A percentile compares a stretch with the other conserved stretches of the same genome.
phyloP scores from a whole-genome alignment of 805 yeast genomes.

The Metschnikowia amazonensis region DNA sequence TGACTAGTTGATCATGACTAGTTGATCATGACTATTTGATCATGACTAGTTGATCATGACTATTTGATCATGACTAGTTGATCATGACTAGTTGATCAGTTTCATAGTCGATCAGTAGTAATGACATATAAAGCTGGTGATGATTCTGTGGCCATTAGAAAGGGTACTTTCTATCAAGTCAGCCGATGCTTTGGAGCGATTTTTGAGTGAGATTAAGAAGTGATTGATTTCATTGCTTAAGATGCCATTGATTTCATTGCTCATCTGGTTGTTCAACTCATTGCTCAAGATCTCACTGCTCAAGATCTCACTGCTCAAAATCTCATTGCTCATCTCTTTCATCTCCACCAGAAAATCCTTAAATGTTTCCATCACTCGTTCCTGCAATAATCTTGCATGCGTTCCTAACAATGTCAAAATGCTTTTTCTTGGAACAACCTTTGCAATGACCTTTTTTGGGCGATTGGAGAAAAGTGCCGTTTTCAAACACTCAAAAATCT shows the following conservation, averaged over 20 bases:
- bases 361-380: background rate
- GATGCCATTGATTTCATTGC: too few relatives aligned
- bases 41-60: conserved; percentile 37
- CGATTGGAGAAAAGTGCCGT: background rate
- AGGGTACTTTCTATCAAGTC: conserved; percentile 3
- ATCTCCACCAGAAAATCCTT: background rate
- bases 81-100: too few relatives aligned
- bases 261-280: too few relatives aligned
- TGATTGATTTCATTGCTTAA: too few relatives aligned
- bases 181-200: background rate
- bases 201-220: background rate
- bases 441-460: background rate
- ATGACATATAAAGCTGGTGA: background rate
- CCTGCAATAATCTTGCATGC: background rate
- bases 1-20: conserved; percentile 44
- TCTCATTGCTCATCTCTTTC: too few relatives aligned
- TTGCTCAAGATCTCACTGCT: too few relatives aligned
- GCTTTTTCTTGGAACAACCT: background rate
- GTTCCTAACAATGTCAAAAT: background rate
- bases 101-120: too few relatives aligned
- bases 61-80: conserved; percentile 43
- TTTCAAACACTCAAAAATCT: background rate
- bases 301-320: too few relatives aligned
- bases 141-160: background rate
- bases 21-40: too few relatives aligned